Evolutionary conservation across 2,329 filamentous ascomycete genomes (phyloP), one percentile per base, ranked within the genome.

Genomic region (Apiospora rasikravindrae): DNA sequence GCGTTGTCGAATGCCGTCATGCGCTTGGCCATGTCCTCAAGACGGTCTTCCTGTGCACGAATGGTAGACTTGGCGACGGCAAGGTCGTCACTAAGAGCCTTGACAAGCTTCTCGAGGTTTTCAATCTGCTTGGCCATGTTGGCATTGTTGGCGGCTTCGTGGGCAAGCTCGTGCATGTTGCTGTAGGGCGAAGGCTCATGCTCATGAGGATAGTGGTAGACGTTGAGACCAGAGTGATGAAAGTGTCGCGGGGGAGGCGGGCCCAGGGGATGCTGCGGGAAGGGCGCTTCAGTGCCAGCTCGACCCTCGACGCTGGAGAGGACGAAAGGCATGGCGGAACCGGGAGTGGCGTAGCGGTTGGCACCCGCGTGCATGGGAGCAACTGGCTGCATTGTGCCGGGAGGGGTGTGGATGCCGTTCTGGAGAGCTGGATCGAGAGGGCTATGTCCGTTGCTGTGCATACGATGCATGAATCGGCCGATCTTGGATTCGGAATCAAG

Each of bases 401-500:
- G 42, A 42, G 40, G 14, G 14, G 64, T 19, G 14, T 24, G 42
- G 5, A 64, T 10, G 49, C 49, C 49, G 49, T 51, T 51, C n/a
- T 49, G 53, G 11, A 64, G 29, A 22, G 19, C 19, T 22, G 57
- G 57, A 7, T 64, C 57, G 11, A 64, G 19, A 14, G 40, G 40
- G 40, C 26, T 68, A 13, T 14, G 66, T 19, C 40, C 66, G 66
- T 68, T 45, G 24, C 2, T 45, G 40, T 69, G 68, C 19, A 53
- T 24, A 40, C 71, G 44, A 1, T 69, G 14, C 29, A 72, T 66
- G 69, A 74, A 77, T 16, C 70, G 73, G 10, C 26, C n/a, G 16
- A 76, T 72, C 53, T 75, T 76, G 24, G 71, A 68, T 0, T 71
- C 61, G 1, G 68, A 51, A 26, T 78, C 76, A 2, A 74, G 72